Conservation (phyloP, 495 filamentous ascomycete species). For the Lasiosphaeria miniovina region DNA sequence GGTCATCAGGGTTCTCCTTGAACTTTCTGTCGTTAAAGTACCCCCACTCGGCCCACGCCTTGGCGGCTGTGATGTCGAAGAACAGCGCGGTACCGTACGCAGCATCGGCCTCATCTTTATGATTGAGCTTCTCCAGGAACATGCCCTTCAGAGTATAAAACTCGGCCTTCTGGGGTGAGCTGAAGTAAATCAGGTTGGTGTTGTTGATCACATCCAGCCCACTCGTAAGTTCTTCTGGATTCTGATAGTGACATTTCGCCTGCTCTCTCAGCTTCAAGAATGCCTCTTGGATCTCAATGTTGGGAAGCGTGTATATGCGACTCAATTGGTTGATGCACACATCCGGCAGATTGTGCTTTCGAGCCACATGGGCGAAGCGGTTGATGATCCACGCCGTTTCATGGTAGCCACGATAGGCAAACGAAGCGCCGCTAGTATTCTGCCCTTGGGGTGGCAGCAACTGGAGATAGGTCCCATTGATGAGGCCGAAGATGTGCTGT, state of each 20-base stretch:
- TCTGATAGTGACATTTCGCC: constrained; percentile 97
- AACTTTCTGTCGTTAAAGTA: constrained; percentile 95
- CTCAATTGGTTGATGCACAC: constrained; percentile 96
- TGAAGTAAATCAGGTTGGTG: constrained; percentile 98
- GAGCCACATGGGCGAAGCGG: constrained; percentile 93
- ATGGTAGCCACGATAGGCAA: constrained; percentile 94
- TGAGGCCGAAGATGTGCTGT: constrained; percentile 96
- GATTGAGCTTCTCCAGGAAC: constrained; percentile 91
- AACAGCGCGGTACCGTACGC: constrained; percentile 93
- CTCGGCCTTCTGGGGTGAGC: constrained; percentile 91
- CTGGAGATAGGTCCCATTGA: constrained; percentile 88
- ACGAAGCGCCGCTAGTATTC: constrained; percentile 76
- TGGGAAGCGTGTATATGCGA: constrained; percentile 96
- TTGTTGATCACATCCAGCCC: constrained; percentile 99
- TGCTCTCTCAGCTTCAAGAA: constrained; percentile 97
- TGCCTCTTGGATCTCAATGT: constrained; percentile 99
- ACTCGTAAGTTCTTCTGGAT: constrained; percentile 81
- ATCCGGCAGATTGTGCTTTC: constrained; percentile 94
- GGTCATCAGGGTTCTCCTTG: constrained; percentile 78
- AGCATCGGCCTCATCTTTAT: constrained; percentile 85
- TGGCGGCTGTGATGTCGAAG: constrained; percentile 90
- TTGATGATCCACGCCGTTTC: constrained; percentile 99
- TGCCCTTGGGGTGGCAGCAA: constrained; percentile 74
- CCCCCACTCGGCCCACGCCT: constrained; percentile 99
- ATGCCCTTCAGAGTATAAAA: constrained; percentile 99